Conservation (phyloP, 2,329 filamentous ascomycete genomes). For the Amylocarpus encephaloides region DNA sequence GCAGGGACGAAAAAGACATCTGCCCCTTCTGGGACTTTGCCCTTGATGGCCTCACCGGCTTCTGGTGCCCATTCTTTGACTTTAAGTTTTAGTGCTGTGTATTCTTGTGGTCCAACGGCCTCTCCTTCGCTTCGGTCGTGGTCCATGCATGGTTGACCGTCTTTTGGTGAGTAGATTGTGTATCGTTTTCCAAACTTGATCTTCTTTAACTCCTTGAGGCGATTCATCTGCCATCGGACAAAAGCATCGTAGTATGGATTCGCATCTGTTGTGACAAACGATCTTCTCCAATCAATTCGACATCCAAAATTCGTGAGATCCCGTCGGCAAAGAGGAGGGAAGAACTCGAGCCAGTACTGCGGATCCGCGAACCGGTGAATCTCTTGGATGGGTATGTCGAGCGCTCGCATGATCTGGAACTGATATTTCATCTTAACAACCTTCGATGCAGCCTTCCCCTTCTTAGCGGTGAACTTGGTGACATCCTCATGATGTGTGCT, state of each 20-base stretch:
- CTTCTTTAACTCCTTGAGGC: conserved; percentile 80
- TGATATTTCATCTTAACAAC: conserved; percentile 92
- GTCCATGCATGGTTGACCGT: conserved; percentile 81
- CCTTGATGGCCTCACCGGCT: conserved; percentile 64
- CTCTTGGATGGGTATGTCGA: conserved; percentile 80
- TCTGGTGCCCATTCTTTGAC: conserved; percentile 82
- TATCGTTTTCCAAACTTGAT: conserved; percentile 92
- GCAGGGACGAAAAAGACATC: conserved; percentile 87
- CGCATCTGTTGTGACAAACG: conserved; percentile 89
- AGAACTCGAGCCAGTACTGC: conserved; percentile 86
- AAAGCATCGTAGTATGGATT: conserved; percentile 97
- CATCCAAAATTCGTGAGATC: conserved; percentile 81
- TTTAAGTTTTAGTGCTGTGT: conserved; percentile 85
- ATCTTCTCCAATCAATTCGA: conserved; percentile 86
- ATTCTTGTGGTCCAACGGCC: conserved; percentile 81
- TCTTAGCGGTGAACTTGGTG: conserved; percentile 87
- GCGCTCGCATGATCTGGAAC: conserved; percentile 87
- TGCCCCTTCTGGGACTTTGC: conserved; percentile 70
- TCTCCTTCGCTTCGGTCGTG: conserved; percentile 79
- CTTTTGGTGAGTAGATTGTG: conserved; percentile 88
- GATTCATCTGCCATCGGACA: conserved; percentile 94
- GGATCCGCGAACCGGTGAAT: conserved; percentile 92
- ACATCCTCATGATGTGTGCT: conserved; percentile 70
- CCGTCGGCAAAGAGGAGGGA: conserved; percentile 72
- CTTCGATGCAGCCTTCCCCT: conserved; percentile 87